Evolutionary conservation across 805 yeast genomes (phyloP).

Genomic region (Candida piceae): DNA sequence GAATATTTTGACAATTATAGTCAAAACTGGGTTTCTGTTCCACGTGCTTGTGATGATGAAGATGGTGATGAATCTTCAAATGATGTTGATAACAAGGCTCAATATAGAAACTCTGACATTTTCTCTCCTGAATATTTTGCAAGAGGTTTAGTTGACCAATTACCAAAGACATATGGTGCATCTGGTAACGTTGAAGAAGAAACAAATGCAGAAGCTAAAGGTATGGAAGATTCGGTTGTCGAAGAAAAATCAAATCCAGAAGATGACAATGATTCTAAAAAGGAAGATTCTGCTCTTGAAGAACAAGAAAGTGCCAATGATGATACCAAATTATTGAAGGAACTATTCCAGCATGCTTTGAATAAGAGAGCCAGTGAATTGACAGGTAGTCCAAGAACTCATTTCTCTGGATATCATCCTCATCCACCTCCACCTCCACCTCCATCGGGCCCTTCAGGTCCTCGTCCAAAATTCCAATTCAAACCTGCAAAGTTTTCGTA

Average conservation of each 20-base stretch:
- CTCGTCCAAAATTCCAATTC: too few species aligned
- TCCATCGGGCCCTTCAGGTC: too few species aligned
- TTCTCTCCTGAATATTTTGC: slow-evolving; percentile 15
- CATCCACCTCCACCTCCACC: too few species aligned
- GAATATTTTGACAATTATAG: too few species aligned
- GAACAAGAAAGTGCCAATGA: neutral
- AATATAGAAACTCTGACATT: slow-evolving; percentile 13
- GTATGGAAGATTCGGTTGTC: slow-evolving; percentile 1
- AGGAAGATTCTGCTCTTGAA: neutral
- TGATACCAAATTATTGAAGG: slow-evolving; percentile 1
- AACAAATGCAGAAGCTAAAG: slow-evolving; percentile 1
- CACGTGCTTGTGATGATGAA: too few species aligned
- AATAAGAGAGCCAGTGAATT: slow-evolving; percentile 1
- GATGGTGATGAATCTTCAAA: slow-evolving; percentile 5
- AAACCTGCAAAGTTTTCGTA: too few species aligned
- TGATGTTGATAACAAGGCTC: slow-evolving; percentile 7
- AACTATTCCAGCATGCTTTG: slow-evolving; percentile 1
- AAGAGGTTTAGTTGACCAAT: slow-evolving; percentile 7
- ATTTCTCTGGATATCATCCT: too few species aligned
- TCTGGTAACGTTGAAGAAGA: neutral
- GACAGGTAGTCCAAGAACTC: neutral
- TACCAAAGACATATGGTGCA: slow-evolving; percentile 4
- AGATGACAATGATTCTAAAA: neutral
- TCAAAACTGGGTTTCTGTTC: too few species aligned
- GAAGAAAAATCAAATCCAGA: neutral